These are phyloP conservation scores for Leccinellum albellum DNA, from an alignment of 768 basidiomycete genomes.

Conservation along the genomic window DNA sequence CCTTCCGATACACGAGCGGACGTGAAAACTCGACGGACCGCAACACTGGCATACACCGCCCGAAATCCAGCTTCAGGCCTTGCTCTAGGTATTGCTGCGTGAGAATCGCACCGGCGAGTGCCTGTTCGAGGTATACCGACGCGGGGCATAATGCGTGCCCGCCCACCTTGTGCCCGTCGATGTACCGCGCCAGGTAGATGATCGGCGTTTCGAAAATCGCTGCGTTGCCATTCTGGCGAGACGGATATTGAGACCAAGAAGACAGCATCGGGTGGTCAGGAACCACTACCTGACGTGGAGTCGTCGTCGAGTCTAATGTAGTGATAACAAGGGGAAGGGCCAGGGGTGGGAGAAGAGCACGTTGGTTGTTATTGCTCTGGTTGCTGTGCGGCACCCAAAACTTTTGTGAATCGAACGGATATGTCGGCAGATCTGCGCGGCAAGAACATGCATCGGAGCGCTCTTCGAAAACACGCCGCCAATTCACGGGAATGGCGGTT, in stretches of 20 bases:
- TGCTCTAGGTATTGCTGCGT: slow-evolving; percentile 30
- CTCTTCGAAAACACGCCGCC: slow-evolving; percentile 54
- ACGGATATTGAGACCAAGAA: slow-evolving; percentile 43
- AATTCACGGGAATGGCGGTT: slow-evolving; percentile 40
- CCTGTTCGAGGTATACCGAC: slow-evolving; percentile 61
- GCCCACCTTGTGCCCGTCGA: slow-evolving; percentile 57
- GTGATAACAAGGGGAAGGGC: not conserved
- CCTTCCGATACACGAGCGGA: slow-evolving; percentile 48
- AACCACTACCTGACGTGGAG: not conserved
- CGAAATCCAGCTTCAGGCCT: slow-evolving; percentile 32
- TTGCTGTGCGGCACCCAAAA: slow-evolving; percentile 57
- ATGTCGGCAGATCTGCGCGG: slow-evolving; percentile 56
- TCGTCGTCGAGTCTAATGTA: not conserved
- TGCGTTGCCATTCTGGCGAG: slow-evolving; percentile 27
- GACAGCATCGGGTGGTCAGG: slow-evolving; percentile 36
- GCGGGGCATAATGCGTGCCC: slow-evolving; percentile 59
- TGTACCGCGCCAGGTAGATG: slow-evolving; percentile 37
- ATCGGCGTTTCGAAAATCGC: slow-evolving; percentile 57
- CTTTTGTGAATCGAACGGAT: slow-evolving; percentile 53
- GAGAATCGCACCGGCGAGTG: slow-evolving; percentile 42
- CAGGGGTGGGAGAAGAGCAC: not conserved
- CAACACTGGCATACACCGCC: slow-evolving; percentile 36
- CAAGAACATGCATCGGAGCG: slow-evolving; percentile 29
- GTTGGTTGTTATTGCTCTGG: not conserved
- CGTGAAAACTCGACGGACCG: slow-evolving; percentile 46